Percentiles rank a stretch among this genome's conserved stretches.
phyloP scores from a whole-genome alignment of 2,329 filamentous ascomycete genomes.

The Fusarium pilosicola region DNA sequence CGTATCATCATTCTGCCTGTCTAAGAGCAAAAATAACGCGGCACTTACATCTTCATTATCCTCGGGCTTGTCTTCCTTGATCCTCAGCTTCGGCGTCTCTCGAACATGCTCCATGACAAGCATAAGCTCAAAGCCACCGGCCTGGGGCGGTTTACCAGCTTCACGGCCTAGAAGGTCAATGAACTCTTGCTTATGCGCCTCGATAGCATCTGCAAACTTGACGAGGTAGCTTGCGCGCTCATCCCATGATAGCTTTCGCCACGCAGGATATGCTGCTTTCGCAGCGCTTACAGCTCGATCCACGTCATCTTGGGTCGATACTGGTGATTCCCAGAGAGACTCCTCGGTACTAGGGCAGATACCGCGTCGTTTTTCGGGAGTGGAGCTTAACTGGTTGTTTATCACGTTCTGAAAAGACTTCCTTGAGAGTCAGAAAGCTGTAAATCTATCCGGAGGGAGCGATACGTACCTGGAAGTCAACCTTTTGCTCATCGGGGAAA shows the following conservation, averaged over 20 bases:
- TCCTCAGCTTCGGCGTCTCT: not conserved
- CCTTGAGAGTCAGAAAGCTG: not conserved
- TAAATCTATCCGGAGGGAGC: accelerated
- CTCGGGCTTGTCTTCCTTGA: slow-evolving; percentile 31
- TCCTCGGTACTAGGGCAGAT: slow-evolving; percentile 48
- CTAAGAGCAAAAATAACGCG: accelerated
- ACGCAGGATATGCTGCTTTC: slow-evolving; percentile 43
- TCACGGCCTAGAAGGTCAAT: slow-evolving; percentile 38
- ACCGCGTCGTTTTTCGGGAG: slow-evolving; percentile 26
- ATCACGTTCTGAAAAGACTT: slow-evolving; percentile 47
- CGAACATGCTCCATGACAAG: slow-evolving; percentile 1
- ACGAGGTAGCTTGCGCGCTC: slow-evolving; percentile 41
- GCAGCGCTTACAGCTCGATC: slow-evolving; percentile 45
- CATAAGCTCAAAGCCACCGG: slow-evolving; percentile 1
- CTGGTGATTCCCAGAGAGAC: slow-evolving; percentile 45
- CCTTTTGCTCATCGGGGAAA: not conserved
- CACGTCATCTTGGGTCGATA: slow-evolving; percentile 44
- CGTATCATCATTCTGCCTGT: slow-evolving; percentile 9
- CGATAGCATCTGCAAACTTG: slow-evolving; percentile 43
- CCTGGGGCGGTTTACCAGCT: slow-evolving; percentile 41
- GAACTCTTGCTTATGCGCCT: slow-evolving; percentile 38
- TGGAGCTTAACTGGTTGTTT: slow-evolving; percentile 37
- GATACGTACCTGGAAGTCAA: not conserved
- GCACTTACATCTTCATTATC: slow-evolving; percentile 21
- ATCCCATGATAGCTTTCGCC: slow-evolving; percentile 42